Base-by-base conservation (phyloP, 257 asterid genomes). In the Rehmannia glutinosa region DNA sequence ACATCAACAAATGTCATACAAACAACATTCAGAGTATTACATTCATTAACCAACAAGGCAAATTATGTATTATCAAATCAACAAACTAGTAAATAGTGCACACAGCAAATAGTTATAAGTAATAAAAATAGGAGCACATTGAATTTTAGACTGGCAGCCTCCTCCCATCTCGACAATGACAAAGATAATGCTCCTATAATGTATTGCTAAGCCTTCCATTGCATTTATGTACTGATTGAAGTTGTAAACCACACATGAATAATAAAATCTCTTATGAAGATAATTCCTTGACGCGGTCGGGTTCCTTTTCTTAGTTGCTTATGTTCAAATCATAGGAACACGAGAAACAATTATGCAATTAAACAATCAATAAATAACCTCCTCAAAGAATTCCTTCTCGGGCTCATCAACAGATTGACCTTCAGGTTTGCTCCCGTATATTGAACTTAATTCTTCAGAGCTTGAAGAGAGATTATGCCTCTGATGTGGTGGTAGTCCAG, bases 401-500 rank as follows among this genome's bases (percentile, higher is more conserved):
- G 86, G 91, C 73, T 87, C 97, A 60, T 83, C 89, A 32, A 87
- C 78, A 43, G 76, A 75, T 79, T 74, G 87, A 61, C 66, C 82
- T 54, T 74, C 81, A 78, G 95, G 78, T 63, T 51, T 77, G 82
- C 88, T 89, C 69, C 96, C 96, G 64, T 88, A 91, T 60, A 94
- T 94, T 63, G 89, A 87, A 81, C 83, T 88, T 69, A 94, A 71
- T 77, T 87, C 95, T 69, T 85, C 93, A 6, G 98, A 91, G 81
- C 93, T 94, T 65, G 94, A 85, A 43, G 91, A 76, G 32, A 89
- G 78, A 81, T 72, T 82, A 41, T 88, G 84, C 78, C 93, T 87
- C 84, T 91, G 96, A 78, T 91, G 91, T 19, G 99, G 94, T 59
- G 99, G 97, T 58, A 91, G 78, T 65, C 90, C 95, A 55, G 97